Base-by-base conservation (phyloP, 2,329 filamentous ascomycete species). In the Alternaria sp. region DNA sequence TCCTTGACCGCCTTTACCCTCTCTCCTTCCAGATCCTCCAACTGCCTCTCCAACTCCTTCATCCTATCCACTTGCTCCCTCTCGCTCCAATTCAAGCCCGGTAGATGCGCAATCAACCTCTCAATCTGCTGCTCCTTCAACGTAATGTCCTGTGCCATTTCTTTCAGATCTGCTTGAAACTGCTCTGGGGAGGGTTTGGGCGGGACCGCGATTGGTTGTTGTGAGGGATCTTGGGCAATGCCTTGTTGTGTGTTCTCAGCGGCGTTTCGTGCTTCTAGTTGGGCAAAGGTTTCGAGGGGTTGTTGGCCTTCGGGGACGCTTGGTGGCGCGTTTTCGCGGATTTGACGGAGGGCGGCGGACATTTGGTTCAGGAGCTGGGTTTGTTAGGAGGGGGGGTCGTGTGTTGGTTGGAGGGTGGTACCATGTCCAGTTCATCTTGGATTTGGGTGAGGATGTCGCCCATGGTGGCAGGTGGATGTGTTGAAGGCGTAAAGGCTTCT, bases 71-170 rank as follows among this genome's bases (percentile, higher is more conserved):
- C 86, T 79, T 96, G 93, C 73, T 93, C 90, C 66, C 87, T 84
- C 77, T 95, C 91, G 73, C 90, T 95, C 66, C 90, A 92, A 47
- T 93, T 90, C 21, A 96, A 83, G 0, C 93, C 93, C 0, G 93
- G 93, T 3, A 96, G 84, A 21, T 86, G 87, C 15, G 89, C 90
- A 61, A 95, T 91, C 51, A 96, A 82, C 47, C 88, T 84, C 78
- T 96, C 92, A 65, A 96, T 93, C 81, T 95, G 91, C 81, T 94
- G 91, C 72, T 93, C 90, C 74, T 94, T 93, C 61, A 91, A 79
- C 61, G 95, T 89, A 25, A 96, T 83, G 76, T 95, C 92, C 65
- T 88, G 87, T 40, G 91, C 91, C 57, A 96, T 84, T 78, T 95
- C 92, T 64, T 88, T 84, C 75, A 93, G 86, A 50, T 90, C 88